Percentiles rank a stretch among this genome's conserved stretches.
Evolutionary conservation across 352 stramenopile genomes (phyloP).

Genomic region (Pythium rhizo-oryzae): DNA sequence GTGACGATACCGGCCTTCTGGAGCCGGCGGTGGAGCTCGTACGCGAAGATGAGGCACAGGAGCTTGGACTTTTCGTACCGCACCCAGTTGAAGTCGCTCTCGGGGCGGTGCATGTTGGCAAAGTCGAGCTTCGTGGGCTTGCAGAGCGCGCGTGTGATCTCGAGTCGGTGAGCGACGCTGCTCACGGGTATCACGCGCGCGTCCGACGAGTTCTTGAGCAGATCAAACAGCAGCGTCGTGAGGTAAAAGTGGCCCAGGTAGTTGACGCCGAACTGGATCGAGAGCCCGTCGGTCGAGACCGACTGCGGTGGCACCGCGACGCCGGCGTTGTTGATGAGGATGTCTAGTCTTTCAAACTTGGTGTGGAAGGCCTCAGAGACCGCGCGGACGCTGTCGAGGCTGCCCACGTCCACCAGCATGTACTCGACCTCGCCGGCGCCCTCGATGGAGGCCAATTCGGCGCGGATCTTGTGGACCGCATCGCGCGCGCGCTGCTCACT

Average conservation of each 20-base stretch:
- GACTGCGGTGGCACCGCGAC: constrained; percentile 39
- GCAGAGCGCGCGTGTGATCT: constrained; percentile 9
- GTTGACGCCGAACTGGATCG: constrained; percentile 64
- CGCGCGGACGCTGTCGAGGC: constrained; percentile 35
- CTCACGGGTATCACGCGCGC: constrained; percentile 38
- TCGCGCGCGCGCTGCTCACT: constrained; percentile 2
- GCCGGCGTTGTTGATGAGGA: constrained; percentile 66
- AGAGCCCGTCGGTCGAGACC: constrained; percentile 43
- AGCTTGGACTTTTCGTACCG: constrained; percentile 54
- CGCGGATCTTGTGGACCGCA: constrained; percentile 6
- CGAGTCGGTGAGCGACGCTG: constrained; percentile 35
- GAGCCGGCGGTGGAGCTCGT: constrained; percentile 50
- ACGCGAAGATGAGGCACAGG: constrained; percentile 49
- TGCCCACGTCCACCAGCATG: constrained; percentile 44
- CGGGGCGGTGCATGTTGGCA: constrained; percentile 2
- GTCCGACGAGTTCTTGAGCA: constrained; percentile 31
- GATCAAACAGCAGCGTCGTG: constrained; percentile 48
- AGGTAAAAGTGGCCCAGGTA: constrained; percentile 65
- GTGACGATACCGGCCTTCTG: constrained; percentile 28
- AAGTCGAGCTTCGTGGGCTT: constrained; percentile 6
- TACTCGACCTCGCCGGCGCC: constrained; percentile 5
- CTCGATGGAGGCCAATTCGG: neutral
- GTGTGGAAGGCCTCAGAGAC: constrained; percentile 39
- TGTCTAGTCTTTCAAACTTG: constrained; percentile 45
- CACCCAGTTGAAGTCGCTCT: constrained; percentile 22